Evolutionary conservation across 1,284 basidiomycete species (phyloP), one percentile per base, ranked within the genome.

Genomic region (Xerocomus alliaceus): DNA sequence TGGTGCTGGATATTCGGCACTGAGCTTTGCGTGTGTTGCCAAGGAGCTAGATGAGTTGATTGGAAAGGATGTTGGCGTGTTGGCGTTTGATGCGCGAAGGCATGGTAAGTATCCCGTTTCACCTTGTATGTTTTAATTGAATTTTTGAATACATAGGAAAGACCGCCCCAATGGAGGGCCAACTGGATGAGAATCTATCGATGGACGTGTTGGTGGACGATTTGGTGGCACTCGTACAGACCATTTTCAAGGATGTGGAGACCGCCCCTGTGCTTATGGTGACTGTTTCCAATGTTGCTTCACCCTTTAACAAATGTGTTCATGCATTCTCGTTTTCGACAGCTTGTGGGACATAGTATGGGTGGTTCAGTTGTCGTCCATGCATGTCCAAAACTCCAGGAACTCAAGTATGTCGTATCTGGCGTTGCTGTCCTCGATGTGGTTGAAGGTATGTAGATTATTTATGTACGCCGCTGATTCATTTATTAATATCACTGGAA

Each of bases 361-460:
- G 95, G 95, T 15, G 94, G 94, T 20, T 90, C 93, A 0, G 94
- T 96, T 1, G 84, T 92, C n/a, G 86, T 91, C 4, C 85, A 87
- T 15, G 84, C 89, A 1, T 88, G 86, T 62, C 86, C 92, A 0
- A 70, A 78, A 11, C 81, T 98, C 2, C 84, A 92, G 60, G 82
- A 86, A 48, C 79, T 80, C 24, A 86, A 88, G 47, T 96, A 92
- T 66, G 82, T 81, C 9, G 81, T 98, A 1, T 83, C 87, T 0
- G 97, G 97, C 1, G 90, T 98, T 2, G 87, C 87, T 1, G 95
- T 98, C 2, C 81, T 99, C 2, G 97, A 99, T 69, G 95, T 98
- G 10, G 97, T 99, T 0, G 97, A 99, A 83, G 97, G 93, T 92
- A 45, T 22, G 77, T 47, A 18, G 8, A 61, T 18, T 11, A 22